Evolutionary conservation across 106 monocot species (phyloP).

Genomic region (Allium sativum): DNA sequence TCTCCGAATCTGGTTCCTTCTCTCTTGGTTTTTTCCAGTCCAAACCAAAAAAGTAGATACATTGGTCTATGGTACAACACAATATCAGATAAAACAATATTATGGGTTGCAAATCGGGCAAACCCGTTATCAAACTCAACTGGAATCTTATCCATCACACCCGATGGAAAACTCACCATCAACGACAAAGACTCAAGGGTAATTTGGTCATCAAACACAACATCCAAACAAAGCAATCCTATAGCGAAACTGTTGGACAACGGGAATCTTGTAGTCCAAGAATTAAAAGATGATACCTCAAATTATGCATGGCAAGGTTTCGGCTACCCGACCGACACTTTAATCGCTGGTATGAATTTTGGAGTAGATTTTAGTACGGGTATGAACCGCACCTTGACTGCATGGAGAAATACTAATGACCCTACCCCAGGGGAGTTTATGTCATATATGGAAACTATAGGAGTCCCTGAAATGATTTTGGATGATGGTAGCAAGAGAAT

Average conservation of each 20-base stretch:
- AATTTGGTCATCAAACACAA: neutral
- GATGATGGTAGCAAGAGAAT: constrained; percentile 1
- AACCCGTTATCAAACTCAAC: constrained; percentile 14
- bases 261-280: constrained; percentile 1
- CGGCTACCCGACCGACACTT: constrained; percentile 8
- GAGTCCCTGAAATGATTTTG: neutral
- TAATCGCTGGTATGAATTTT: constrained; percentile 6
- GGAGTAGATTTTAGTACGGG: neutral
- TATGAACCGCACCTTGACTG: neutral
- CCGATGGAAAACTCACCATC: neutral
- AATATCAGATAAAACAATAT: constrained; percentile 5
- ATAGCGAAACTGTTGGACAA: neutral
- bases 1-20: constrained; percentile 30
- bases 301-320: constrained; percentile 6
- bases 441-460: neutral
- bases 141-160: neutral
- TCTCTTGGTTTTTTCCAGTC: constrained; percentile 44
- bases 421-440: constrained; percentile 3
- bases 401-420: neutral
- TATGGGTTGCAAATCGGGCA: constrained; percentile 36
- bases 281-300: neutral
- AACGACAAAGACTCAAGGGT: neutral
- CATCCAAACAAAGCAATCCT: neutral
- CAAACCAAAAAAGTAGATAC: constrained; percentile 13
- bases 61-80: constrained; percentile 42